Evolutionary conservation across 345 rosid species (phyloP).

Genomic region (Heritiera littoralis): DNA sequence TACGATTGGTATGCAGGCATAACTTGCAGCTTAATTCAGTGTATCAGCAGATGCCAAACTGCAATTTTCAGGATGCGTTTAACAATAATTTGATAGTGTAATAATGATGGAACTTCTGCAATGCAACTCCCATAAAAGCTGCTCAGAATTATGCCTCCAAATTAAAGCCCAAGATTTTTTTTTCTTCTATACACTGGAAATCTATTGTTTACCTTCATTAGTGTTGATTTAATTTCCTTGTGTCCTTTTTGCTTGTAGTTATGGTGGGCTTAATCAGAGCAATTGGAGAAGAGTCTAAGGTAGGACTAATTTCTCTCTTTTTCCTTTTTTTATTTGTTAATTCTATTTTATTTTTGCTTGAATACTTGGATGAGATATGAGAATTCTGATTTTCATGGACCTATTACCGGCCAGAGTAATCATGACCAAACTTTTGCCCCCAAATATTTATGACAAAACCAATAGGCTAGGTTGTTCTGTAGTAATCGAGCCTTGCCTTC

Average conservation of each 20-base stretch:
- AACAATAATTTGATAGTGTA: too few relatives aligned
- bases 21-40: neutral
- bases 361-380: neutral
- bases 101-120: too few relatives aligned
- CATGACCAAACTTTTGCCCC: neutral
- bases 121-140: too few relatives aligned
- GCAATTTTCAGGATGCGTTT: neutral
- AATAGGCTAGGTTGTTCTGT: too few relatives aligned
- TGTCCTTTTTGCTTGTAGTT: neutral
- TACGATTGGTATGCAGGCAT: conserved; percentile 58
- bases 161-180: neutral
- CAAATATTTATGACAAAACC: neutral
- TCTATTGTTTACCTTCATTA: neutral
- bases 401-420: neutral
- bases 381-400: neutral
- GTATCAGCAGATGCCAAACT: neutral
- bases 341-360: too few relatives aligned
- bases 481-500: neutral
- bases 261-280: neutral
- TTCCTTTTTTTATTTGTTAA: neutral
- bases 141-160: too few relatives aligned
- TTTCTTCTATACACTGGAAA: neutral
- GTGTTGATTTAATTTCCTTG: neutral
- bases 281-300: neutral
- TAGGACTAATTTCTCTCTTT: neutral